phyloP scores from a whole-genome alignment of 2,329 filamentous ascomycete genomes.

The Fusarium sp. region DNA sequence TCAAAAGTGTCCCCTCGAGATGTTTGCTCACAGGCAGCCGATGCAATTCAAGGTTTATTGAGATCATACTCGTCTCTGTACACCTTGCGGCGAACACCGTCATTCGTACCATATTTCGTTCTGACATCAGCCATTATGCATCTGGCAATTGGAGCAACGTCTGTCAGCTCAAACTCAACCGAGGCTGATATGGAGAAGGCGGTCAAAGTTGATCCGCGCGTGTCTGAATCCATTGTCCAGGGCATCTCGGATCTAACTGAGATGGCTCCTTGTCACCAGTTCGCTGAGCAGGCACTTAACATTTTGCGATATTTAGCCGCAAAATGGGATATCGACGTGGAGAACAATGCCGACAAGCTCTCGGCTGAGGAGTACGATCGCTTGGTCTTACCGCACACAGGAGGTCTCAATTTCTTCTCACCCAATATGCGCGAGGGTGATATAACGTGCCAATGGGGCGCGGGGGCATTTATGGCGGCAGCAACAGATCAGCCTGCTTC shows the following conservation, averaged over 20 bases:
- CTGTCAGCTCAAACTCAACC: conserved; percentile 36
- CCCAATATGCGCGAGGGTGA: conserved; percentile 63
- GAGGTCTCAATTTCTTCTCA: conserved; percentile 69
- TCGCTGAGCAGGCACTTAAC: conserved; percentile 70
- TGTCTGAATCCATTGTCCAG: conserved; percentile 62
- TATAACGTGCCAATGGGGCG: conserved; percentile 62
- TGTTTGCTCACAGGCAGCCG: conserved; percentile 72
- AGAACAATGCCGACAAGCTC: conserved; percentile 53
- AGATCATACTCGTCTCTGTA: conserved; percentile 70
- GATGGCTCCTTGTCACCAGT: conserved; percentile 72
- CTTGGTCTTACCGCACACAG: conserved; percentile 61
- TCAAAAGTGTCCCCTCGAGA: conserved; percentile 74
- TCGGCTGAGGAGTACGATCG: conserved; percentile 55
- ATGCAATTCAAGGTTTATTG: conserved; percentile 68
- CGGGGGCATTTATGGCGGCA: conserved; percentile 29
- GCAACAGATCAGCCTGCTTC: conserved; percentile 24
- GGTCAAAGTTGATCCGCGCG: conserved; percentile 55
- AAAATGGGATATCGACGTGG: conserved; percentile 70
- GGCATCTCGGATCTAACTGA: conserved; percentile 70
- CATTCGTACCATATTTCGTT: conserved; percentile 73
- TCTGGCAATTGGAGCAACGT: conserved; percentile 63
- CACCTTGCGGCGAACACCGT: conserved; percentile 68
- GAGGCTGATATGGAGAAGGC: conserved; percentile 51
- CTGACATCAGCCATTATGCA: conserved; percentile 72
- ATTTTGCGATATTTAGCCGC: conserved; percentile 69